Percentiles rank a stretch among this genome's conserved stretches.
These are phyloP conservation scores for Fusarium sp. DNA, from an alignment of 2,329 filamentous ascomycete species.

Conservation along the genomic window DNA sequence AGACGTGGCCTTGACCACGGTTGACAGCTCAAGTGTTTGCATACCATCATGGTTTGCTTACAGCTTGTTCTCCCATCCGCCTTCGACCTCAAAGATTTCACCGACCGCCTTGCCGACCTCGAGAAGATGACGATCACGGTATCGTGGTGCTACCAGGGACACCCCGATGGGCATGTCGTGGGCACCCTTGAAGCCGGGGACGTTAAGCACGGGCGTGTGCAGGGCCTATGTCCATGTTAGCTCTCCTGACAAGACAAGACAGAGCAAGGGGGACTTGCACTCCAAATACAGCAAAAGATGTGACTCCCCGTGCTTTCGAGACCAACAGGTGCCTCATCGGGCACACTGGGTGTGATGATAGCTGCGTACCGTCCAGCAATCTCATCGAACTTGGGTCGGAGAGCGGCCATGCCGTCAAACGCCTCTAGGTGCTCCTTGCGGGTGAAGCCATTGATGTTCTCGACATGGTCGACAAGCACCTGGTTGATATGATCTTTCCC, in stretches of 20 bases:
- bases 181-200: constrained; percentile 66
- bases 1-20: neutral
- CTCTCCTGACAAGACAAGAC: too few relatives aligned
- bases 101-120: constrained; percentile 52
- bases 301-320: constrained; percentile 62
- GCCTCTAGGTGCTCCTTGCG: constrained; percentile 60
- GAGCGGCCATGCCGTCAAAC: constrained; percentile 60
- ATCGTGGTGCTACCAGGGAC: constrained; percentile 59
- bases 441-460: constrained; percentile 56
- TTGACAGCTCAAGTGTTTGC: neutral
- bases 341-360: constrained; percentile 65
- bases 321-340: constrained; percentile 67
- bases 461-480: constrained; percentile 60
- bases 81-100: constrained; percentile 46
- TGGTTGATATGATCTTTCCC: constrained; percentile 58
- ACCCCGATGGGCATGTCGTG: constrained; percentile 66
- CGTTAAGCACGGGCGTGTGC: constrained; percentile 69
- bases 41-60: neutral
- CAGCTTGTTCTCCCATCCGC: constrained; percentile 39
- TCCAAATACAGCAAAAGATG: constrained; percentile 62
- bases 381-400: constrained; percentile 63
- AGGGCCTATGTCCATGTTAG: constrained; percentile 49
- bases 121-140: constrained; percentile 56
- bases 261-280: constrained; percentile 50
- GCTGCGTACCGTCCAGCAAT: constrained; percentile 62